Evolutionary conservation across 805 yeast genomes (phyloP), one percentile per base, ranked within the genome.

Genomic region (Jamesozyma jinghongensis): DNA sequence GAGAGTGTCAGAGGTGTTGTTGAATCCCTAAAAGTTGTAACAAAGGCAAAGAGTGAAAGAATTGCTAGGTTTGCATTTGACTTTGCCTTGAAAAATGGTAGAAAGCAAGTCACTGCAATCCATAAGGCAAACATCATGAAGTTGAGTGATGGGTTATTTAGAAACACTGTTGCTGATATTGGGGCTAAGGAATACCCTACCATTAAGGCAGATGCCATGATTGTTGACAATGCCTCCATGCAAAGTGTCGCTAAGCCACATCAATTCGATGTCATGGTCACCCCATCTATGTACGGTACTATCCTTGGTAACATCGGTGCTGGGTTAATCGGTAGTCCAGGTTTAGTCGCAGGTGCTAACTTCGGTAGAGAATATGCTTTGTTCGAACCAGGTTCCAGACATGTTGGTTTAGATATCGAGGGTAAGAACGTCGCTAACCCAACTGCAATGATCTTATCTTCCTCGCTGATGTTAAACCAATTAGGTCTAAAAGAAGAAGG

Each of bases 121-220:
- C 98, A 90, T 80, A 90, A 90, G 73, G 98, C 98, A 53, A 92
- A 92, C 77, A 90, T 90, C 62, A 90, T 90, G 98, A 90, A 90
- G 73, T 78, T 87, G 62, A 95, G 95, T 66, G 98, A 90, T 65
- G 98, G 98, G 68, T 76, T 90, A 59, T 90, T 92, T 79, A 85
- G 95, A 75, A 77, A 81, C 67, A 87, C 96, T 52, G 85, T 90
- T 56, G 80, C 86, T 67, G 82, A 81, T 54, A 79, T 92, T 52
- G 88, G 86, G 61, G 82, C 77, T 50, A 79, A 77, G 56, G 90
- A 83, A 67, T 84, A 84, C 70, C 94, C 94, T 51, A 81, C 80
- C 45, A 76, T 90, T 51, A 75, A 73, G 47, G 85, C 81, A 54
- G 81, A 79, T 66, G 95, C 88, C 68, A 85, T 92, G 78, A 92